Percentiles rank a stretch among this genome's conserved stretches.
These are phyloP conservation scores for Marsdenia floribunda DNA, from an alignment of 257 asterid species.

Conservation along the genomic window DNA sequence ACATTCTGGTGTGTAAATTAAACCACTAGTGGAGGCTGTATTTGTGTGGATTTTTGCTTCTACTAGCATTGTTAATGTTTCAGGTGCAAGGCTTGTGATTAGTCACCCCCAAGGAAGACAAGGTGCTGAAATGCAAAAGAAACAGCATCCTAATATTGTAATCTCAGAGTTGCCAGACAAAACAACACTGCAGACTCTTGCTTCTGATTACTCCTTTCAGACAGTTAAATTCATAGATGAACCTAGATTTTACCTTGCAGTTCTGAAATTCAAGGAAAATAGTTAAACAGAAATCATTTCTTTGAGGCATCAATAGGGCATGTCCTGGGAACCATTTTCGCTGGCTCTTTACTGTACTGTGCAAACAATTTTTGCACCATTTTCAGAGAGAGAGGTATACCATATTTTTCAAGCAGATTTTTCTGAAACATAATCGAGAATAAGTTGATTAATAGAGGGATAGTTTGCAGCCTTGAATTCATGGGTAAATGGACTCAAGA, in stretches of 20 bases:
- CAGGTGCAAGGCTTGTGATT: slow-evolving; percentile 83
- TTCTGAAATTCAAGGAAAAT: slow-evolving; percentile 23
- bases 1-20: neutral
- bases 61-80: neutral
- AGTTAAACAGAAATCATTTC: neutral
- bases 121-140: slow-evolving; percentile 48
- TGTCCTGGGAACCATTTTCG: neutral
- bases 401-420: neutral
- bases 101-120: slow-evolving; percentile 76
- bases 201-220: slow-evolving; percentile 45
- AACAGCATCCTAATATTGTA: slow-evolving; percentile 54
- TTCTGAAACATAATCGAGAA: neutral
- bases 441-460: neutral
- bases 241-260: slow-evolving; percentile 52
- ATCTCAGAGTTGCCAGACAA: slow-evolving; percentile 59
- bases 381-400: too few species aligned
- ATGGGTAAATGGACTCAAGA: neutral
- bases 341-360: neutral
- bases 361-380: too few species aligned
- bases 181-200: slow-evolving; percentile 29
- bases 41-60: neutral
- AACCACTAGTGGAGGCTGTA: neutral
- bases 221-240: slow-evolving; percentile 55
- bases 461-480: neutral
- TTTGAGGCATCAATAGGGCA: neutral